Conservation (phyloP, 1,284 basidiomycete species). For the Meripilus lineatus region DNA sequence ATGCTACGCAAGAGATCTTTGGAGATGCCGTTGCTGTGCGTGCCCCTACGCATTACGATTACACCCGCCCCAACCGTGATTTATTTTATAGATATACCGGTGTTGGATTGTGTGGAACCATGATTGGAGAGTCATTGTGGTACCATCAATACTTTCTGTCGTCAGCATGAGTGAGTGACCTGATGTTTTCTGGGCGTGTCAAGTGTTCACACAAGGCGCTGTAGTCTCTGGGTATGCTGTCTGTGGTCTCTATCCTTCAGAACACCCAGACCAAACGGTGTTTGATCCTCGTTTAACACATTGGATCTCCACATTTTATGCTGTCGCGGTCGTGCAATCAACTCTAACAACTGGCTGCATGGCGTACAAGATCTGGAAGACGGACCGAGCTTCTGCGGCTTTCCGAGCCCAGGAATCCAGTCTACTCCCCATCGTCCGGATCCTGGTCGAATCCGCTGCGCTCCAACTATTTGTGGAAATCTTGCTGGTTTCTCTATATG, state of each 20-base stretch:
- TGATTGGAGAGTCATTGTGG: conserved; percentile 5
- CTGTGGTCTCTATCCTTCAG: not conserved
- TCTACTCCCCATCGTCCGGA: not conserved
- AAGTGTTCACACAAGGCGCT: not conserved
- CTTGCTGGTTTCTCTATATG: not conserved
- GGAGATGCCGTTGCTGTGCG: conserved; percentile 2
- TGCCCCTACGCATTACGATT: not conserved
- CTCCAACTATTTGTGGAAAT: not conserved
- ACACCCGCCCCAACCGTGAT: not conserved
- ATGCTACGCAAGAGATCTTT: conserved; percentile 2
- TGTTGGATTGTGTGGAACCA: conserved; percentile 14
- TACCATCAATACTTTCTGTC: conserved; percentile 14
- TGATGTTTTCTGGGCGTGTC: not conserved
- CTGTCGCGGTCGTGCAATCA: not conserved
- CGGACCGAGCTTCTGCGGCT: not conserved
- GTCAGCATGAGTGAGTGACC: conserved; percentile 1
- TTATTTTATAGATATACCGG: conserved; percentile 11
- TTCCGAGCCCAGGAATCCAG: not conserved
- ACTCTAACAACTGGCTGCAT: not conserved
- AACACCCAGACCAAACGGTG: not conserved
- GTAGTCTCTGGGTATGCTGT: not conserved
- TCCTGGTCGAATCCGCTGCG: not conserved
- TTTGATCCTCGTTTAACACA: not conserved
- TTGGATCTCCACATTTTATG: not conserved
- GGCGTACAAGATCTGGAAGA: not conserved